Evolutionary conservation across 225 moss, liverwort and hornwort species (phyloP).

Genomic region (Rhytidiadelphus loreus): DNA sequence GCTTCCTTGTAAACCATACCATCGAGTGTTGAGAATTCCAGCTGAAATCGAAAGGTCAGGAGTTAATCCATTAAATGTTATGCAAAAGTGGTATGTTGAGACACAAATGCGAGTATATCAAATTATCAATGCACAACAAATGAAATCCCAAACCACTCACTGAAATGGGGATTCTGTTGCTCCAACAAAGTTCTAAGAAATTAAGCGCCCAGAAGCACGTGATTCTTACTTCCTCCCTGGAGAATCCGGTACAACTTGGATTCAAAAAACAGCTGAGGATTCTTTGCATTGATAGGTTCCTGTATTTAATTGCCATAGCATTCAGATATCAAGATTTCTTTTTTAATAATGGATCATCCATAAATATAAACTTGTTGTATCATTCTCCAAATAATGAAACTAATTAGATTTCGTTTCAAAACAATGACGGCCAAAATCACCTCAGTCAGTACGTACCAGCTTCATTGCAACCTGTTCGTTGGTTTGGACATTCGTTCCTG

Average conservation of each 20-base stretch:
- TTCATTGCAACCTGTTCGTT: constrained; percentile 78
- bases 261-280: constrained; percentile 65
- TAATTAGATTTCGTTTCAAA: background rate
- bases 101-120: background rate
- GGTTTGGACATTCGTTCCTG: constrained; percentile 74
- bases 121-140: background rate
- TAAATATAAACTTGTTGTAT: background rate
- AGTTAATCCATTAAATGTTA: background rate
- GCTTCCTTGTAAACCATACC: constrained; percentile 70
- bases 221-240: constrained; percentile 57
- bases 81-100: background rate
- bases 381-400: background rate
- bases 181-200: background rate
- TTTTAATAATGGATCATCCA: too few relatives aligned
- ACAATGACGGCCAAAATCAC: background rate
- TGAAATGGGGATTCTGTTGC: background rate
- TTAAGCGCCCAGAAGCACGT: background rate
- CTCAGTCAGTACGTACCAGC: background rate
- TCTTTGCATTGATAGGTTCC: constrained; percentile 56
- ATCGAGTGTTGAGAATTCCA: constrained; percentile 69
- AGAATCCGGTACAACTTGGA: constrained; percentile 73
- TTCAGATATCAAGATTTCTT: background rate
- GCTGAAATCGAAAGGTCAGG: constrained; percentile 28
- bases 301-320: background rate
- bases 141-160: background rate